These are phyloP conservation scores for Verticillium dahliae DNA, from an alignment of 2,329 filamentous ascomycete species.

Conservation along the genomic window DNA sequence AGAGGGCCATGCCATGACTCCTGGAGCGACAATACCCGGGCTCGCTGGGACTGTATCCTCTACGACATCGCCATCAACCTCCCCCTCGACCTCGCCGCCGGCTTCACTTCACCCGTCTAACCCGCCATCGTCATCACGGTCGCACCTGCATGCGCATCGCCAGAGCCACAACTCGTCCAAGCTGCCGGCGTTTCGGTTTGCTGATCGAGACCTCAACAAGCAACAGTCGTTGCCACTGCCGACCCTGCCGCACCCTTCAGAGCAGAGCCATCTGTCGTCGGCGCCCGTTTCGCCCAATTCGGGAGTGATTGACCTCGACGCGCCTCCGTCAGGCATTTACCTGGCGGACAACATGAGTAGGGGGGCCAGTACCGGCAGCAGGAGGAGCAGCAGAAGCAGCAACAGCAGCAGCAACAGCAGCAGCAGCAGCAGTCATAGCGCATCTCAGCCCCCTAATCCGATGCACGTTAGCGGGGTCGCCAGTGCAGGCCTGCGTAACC, in stretches of 20 bases:
- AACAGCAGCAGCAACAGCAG: background rate
- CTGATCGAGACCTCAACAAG: conserved; percentile 30
- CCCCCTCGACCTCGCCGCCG: background rate
- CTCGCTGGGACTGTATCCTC: background rate
- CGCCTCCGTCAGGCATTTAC: background rate
- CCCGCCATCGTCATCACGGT: background rate
- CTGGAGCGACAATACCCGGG: background rate
- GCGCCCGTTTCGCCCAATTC: background rate
- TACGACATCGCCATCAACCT: background rate
- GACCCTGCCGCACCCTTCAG: conserved; percentile 3
- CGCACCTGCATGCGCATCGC: conserved; percentile 35
- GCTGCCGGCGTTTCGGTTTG: conserved; percentile 47
- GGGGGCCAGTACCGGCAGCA: background rate
- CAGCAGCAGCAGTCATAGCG: conserved; percentile 1
- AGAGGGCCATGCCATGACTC: background rate
- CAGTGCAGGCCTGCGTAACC: conserved; percentile 1
- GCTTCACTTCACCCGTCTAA: background rate
- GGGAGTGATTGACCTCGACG: background rate
- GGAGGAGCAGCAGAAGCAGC: conserved; percentile 1
- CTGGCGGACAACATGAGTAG: background rate
- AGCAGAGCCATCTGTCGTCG: conserved; percentile 2
- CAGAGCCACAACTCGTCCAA: conserved; percentile 50
- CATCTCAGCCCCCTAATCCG: background rate
- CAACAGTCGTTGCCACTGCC: conserved; percentile 25
- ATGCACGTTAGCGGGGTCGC: background rate